Base-by-base conservation (phyloP, 148 eudicot species). In the Chenopodium album region DNA sequence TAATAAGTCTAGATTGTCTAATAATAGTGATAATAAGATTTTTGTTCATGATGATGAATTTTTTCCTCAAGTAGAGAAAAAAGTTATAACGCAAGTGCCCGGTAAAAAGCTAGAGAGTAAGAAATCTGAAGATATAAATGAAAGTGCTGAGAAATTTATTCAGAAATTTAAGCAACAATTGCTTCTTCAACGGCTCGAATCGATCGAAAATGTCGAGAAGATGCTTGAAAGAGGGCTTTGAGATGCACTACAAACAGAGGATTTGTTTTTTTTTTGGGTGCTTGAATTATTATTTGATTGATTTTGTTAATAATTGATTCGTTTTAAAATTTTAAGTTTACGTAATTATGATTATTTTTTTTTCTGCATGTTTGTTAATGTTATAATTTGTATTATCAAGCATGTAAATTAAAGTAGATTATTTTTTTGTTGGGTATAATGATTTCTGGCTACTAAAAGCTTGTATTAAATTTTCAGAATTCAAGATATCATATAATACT, bases 131-230 rank as follows among this genome's bases (percentile, higher is more conserved):
- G 97, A 92, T n/a, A 86, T 92, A 60, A 87, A 92, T 71, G 82
- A 86, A 81, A 91, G 97, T 76, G 94, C 98, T 0, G 98, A 92
- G 77, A 91, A 85, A 11, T 94, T 94, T 84, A 94, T 94, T 48
- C 89, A 85, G 75, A 91, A 88, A 31, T 94, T 94, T 79, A 92
- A 88, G 84, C 84, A 91, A 16, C 91, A 94, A 46, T 84, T 94
- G 74, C 82, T 84, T 44, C 85, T 94, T 50, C 98, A 94, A 78
- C 92, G 98, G 20, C 90, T 92, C 10, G 92, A 94, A 79, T 94
- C 98, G 22, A 89, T 94, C 34, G 97, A 94, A 70, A 90, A 87
- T 47, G 90, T 85, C 6, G 85, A 93, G 71, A 86, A 90, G 74
- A 93, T 93, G 92, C 90, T 93, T 64, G 87, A 88, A 10, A 89